Percentiles rank a stretch among this genome's conserved stretches.
phyloP scores from a whole-genome alignment of 2,329 filamentous ascomycete genomes.

The Microcera coccophila region DNA sequence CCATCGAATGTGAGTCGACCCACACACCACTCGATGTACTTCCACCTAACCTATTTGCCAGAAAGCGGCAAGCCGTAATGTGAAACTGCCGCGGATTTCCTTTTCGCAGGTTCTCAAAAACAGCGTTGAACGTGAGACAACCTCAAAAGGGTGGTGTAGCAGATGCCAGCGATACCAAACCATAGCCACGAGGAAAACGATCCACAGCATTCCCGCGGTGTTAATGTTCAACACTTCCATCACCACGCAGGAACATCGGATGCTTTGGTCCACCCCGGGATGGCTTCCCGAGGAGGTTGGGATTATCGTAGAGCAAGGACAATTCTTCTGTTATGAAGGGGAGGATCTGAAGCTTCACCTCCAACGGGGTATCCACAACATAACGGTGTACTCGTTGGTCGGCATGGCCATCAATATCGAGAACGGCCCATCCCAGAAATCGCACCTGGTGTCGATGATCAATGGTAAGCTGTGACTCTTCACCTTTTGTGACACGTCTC shows the following conservation, averaged over 20 bases:
- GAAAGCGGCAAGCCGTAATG: conserved; percentile 47
- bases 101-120: conserved; percentile 93
- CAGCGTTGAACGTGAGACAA: conserved; percentile 84
- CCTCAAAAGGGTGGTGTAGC: conserved; percentile 88
- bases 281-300: conserved; percentile 95
- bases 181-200: conserved; percentile 77
- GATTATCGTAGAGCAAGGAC: conserved; percentile 83
- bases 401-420: conserved; percentile 90
- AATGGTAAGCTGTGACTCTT: conserved; percentile 54
- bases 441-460: conserved; percentile 86
- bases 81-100: conserved; percentile 53
- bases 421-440: conserved; percentile 76
- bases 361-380: conserved; percentile 72
- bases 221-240: conserved; percentile 83
- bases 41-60: conserved; percentile 22
- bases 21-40: neutral
- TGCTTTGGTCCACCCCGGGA: conserved; percentile 82
- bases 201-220: conserved; percentile 78
- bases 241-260: conserved; percentile 65
- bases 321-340: conserved; percentile 92
- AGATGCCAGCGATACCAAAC: conserved; percentile 88
- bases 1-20: conserved; percentile 43
- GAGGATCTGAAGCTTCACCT: conserved; percentile 79
- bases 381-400: conserved; percentile 86
- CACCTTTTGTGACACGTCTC: neutral